Evolutionary conservation across 495 filamentous ascomycete species (phyloP).

Genomic region (Neurospora sublineolata): DNA sequence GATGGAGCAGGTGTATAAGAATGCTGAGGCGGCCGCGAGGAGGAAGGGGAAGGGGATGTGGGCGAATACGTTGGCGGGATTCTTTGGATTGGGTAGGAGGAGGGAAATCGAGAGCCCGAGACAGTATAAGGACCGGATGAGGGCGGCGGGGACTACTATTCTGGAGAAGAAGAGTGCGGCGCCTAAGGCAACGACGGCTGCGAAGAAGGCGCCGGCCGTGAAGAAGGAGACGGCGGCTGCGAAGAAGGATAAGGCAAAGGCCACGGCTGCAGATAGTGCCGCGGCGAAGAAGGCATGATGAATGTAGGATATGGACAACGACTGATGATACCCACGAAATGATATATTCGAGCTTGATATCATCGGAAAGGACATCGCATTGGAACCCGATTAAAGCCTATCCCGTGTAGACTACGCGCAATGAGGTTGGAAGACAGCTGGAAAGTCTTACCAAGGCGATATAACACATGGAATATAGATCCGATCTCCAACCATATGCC

Average conservation of each 20-base stretch:
- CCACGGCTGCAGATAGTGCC: neutral
- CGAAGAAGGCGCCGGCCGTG: neutral
- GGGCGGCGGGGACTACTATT: constrained; percentile 25
- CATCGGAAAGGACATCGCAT: neutral
- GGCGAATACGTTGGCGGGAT: constrained; percentile 22
- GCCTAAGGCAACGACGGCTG: neutral
- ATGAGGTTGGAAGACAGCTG: neutral
- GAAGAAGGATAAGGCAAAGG: neutral
- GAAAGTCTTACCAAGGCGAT: neutral
- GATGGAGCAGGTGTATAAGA: constrained; percentile 51
- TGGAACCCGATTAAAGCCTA: neutral
- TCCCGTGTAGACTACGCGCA: neutral
- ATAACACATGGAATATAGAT: neutral
- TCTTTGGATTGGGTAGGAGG: constrained; percentile 24
- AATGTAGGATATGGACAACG: neutral
- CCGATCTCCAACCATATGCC: neutral
- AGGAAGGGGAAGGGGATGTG: constrained; percentile 64
- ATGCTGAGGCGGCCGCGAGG: constrained; percentile 62
- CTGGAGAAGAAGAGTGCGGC: neutral
- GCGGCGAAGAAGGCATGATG: neutral
- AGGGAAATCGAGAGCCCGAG: constrained; percentile 65
- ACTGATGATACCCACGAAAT: neutral
- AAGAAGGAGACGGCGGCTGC: neutral
- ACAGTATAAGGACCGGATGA: constrained; percentile 65
- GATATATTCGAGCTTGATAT: neutral